A percentile compares a stretch with the other conserved stretches of the same genome.
phyloP scores from a whole-genome alignment of 1,139 yeast genomes.

The Geotrichum phurueaensis region DNA sequence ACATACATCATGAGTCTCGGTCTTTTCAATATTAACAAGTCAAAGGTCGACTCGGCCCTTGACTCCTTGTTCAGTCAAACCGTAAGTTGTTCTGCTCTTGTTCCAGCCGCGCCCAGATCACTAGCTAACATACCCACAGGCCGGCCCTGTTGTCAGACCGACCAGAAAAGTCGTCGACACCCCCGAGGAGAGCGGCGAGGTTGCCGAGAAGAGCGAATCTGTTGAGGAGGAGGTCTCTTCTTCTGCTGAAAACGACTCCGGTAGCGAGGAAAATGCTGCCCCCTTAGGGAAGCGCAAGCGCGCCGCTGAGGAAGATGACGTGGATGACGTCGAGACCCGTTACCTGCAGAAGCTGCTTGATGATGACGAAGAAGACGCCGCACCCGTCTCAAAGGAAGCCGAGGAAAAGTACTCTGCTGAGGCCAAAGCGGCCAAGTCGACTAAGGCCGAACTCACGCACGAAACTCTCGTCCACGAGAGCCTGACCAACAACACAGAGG shows the following conservation, averaged over 20 bases:
- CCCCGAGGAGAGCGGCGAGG: conserved; percentile 17
- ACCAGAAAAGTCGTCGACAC: conserved; percentile 27
- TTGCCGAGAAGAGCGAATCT: conserved; percentile 17
- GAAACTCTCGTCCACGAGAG: conserved; percentile 5
- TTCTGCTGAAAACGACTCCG: conserved; percentile 22
- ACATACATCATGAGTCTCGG: neutral
- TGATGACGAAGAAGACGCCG: conserved; percentile 17
- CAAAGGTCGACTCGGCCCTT: conserved; percentile 19
- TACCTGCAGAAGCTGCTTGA: conserved; percentile 16
- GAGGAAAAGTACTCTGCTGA: conserved; percentile 27
- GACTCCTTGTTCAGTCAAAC: conserved; percentile 27
- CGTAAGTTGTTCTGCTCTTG: conserved; percentile 2
- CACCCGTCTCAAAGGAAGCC: conserved; percentile 18
- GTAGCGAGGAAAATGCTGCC: conserved; percentile 20
- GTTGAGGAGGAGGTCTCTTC: conserved; percentile 16
- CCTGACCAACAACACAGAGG: conserved; percentile 39
- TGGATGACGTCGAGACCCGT: conserved; percentile 12
- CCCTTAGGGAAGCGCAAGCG: conserved; percentile 3
- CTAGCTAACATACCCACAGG: conserved; percentile 5
- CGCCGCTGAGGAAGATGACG: conserved; percentile 8
- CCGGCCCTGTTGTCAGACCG: conserved; percentile 31
- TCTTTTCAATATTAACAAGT: conserved; percentile 10
- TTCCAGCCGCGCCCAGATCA: neutral
- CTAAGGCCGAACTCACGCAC: neutral
- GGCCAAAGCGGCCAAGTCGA: neutral